Percentiles rank a stretch among this genome's conserved stretches.
Conservation (phyloP, 257 asterid species). For the Phtheirospermum japonicum region DNA sequence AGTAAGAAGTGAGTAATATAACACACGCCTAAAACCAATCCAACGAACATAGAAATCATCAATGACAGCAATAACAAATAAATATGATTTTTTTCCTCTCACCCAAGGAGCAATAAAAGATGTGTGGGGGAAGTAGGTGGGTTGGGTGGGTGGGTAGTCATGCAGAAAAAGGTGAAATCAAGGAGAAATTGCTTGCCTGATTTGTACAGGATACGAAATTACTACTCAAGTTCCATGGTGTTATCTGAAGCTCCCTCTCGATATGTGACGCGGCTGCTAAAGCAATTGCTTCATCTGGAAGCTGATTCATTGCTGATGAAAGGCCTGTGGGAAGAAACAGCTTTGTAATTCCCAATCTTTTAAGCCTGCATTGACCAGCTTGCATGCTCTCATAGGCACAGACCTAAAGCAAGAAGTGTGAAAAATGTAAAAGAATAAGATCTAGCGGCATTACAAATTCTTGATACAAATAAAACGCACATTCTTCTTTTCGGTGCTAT, state of each 20-base stretch:
- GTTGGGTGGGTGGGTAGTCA: not conserved
- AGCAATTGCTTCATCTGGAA: conserved; percentile 97
- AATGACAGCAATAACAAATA: not conserved
- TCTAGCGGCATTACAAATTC: not conserved
- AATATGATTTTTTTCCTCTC: not conserved
- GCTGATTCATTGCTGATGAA: conserved; percentile 97
- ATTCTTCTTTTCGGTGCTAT: not conserved
- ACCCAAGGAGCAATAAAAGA: not conserved
- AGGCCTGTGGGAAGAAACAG: conserved; percentile 77
- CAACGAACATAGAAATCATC: not conserved
- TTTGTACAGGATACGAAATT: conserved; percentile 93
- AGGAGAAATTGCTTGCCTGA: conserved; percentile 52
- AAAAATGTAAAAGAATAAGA: conserved; percentile 19
- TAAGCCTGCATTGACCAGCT: conserved; percentile 93
- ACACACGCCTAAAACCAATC: not conserved
- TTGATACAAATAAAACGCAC: conserved; percentile 10
- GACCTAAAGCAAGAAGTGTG: conserved; percentile 47
- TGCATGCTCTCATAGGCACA: conserved; percentile 99
- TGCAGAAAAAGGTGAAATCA: conserved; percentile 7
- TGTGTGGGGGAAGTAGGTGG: not conserved
- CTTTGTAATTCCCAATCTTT: conserved; percentile 84
- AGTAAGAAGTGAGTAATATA: too few species aligned
- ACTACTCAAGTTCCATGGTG: conserved; percentile 97
- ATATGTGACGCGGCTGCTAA: conserved; percentile 99
- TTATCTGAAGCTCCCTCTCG: conserved; percentile 97